A percentile compares a stretch with the other conserved stretches of the same genome.
Evolutionary conservation across 2,329 filamentous ascomycete genomes (phyloP).

Genomic region (Colletotrichum sp.): DNA sequence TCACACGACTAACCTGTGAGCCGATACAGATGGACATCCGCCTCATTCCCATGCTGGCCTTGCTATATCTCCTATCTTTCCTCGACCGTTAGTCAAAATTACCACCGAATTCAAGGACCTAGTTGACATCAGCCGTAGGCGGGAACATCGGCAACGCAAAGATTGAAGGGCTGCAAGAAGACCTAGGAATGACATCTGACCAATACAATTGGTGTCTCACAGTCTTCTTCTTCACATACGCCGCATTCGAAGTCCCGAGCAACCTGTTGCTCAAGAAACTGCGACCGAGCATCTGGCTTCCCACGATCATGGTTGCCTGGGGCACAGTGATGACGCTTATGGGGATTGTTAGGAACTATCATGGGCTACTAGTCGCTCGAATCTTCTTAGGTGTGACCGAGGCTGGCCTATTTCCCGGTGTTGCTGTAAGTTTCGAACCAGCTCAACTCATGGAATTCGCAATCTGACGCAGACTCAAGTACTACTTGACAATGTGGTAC

Average conservation of each 20-base stretch:
- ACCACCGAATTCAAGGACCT: rapidly evolving
- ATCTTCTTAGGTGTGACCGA: conserved; percentile 71
- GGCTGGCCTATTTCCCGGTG: conserved; percentile 70
- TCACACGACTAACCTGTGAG: background rate
- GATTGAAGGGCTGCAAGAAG: conserved; percentile 61
- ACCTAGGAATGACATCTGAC: conserved; percentile 61
- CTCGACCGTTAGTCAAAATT: conserved; percentile 56
- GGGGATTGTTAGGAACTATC: conserved; percentile 55
- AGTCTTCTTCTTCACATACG: conserved; percentile 84
- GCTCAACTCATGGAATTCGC: no score
- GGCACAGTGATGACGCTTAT: conserved; percentile 55
- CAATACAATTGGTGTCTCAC: conserved; percentile 75
- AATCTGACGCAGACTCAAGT: conserved; percentile 28
- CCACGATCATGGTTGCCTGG: conserved; percentile 75
- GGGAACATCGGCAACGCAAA: conserved; percentile 73
- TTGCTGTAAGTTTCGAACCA: conserved; percentile 44
- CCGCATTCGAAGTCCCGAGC: conserved; percentile 77
- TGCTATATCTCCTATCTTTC: conserved; percentile 73
- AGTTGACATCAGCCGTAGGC: conserved; percentile 30
- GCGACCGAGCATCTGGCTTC: conserved; percentile 76
- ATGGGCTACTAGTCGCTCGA: conserved; percentile 52
- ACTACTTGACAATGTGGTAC: conserved; percentile 65
- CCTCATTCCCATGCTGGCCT: conserved; percentile 66
- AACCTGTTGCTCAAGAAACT: conserved; percentile 79
- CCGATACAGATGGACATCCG: conserved; percentile 52